Evolutionary conservation across 176 grass and related monocot species (phyloP).

Genomic region (Eragrostis curvula): DNA sequence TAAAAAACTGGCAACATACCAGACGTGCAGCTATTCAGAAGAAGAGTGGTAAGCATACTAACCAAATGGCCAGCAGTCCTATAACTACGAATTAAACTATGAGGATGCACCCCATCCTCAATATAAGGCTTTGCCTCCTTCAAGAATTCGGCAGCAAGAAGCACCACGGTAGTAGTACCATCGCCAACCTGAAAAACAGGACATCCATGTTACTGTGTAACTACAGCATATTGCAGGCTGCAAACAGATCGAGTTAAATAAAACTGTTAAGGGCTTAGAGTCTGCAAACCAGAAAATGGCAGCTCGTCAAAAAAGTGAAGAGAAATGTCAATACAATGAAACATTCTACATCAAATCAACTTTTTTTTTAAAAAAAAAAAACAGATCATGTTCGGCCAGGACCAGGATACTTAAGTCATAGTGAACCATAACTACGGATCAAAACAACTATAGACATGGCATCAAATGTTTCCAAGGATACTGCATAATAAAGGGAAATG

Average conservation of each 20-base stretch:
- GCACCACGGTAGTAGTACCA: slow-evolving; percentile 96
- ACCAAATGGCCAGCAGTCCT: slow-evolving; percentile 77
- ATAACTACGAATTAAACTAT: slow-evolving; percentile 88
- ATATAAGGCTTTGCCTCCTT: slow-evolving; percentile 97
- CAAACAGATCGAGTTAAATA: slow-evolving; percentile 25
- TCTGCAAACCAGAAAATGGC: neutral
- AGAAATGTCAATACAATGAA: neutral
- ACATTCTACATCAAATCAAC: neutral
- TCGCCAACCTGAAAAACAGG: slow-evolving; percentile 83
- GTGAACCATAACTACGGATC: neutral
- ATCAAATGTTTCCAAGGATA: neutral
- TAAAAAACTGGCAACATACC: slow-evolving; percentile 39
- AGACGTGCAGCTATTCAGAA: slow-evolving; percentile 45
- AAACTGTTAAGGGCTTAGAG: neutral
- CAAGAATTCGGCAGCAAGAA: slow-evolving; percentile 94
- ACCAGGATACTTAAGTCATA: neutral
- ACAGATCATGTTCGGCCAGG: neutral
- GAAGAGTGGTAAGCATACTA: slow-evolving; percentile 22
- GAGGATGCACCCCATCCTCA: slow-evolving; percentile 91
- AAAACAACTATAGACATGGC: neutral
- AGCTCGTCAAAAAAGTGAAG: neutral
- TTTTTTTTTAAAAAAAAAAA: no score
- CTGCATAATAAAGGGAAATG: neutral
- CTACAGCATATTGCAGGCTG: slow-evolving; percentile 58
- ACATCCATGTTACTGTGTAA: slow-evolving; percentile 43